Percentiles rank a stretch among this genome's conserved stretches.
These are phyloP conservation scores for Candida insectorum DNA, from an alignment of 805 yeast genomes.

Conservation along the genomic window DNA sequence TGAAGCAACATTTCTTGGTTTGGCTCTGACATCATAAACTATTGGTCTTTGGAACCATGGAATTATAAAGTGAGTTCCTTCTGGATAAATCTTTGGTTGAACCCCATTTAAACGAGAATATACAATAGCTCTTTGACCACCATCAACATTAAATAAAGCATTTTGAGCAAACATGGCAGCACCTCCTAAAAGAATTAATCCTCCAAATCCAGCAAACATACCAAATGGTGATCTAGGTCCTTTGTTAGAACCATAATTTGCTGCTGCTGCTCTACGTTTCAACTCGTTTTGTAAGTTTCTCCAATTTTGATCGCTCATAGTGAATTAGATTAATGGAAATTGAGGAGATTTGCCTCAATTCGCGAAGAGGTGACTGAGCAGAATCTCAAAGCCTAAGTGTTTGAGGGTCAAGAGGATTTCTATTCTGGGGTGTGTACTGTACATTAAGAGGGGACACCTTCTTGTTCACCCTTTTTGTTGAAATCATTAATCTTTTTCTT, in stretches of 20 bases:
- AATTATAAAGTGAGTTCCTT: conserved; percentile 91
- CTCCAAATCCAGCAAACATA: conserved; percentile 41
- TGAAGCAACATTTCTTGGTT: conserved; percentile 93
- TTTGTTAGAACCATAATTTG: conserved; percentile 17
- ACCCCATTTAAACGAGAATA: conserved; percentile 88
- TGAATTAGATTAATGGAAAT: no score
- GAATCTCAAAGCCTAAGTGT: no score
- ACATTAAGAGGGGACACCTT: conserved; percentile 77
- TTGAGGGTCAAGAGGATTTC: no score
- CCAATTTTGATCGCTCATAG: conserved; percentile 44
- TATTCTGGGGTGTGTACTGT: neutral
- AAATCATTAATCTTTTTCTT: conserved; percentile 58
- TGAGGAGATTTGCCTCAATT: no score
- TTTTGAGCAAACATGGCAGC: conserved; percentile 38
- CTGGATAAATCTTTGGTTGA: conserved; percentile 75
- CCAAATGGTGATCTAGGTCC: conserved; percentile 35
- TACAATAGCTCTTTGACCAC: conserved; percentile 97
- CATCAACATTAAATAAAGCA: conserved; percentile 70
- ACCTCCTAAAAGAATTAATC: conserved; percentile 38
- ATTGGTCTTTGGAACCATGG: conserved; percentile 96
- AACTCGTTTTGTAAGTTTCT: conserved; percentile 38
- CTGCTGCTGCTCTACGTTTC: conserved; percentile 35
- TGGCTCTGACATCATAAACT: conserved; percentile 92
- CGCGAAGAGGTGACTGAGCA: no score
- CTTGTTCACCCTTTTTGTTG: conserved; percentile 62